Base-by-base conservation (phyloP, 139 green algal genomes). In the Raphidocelis subcapitata region DNA sequence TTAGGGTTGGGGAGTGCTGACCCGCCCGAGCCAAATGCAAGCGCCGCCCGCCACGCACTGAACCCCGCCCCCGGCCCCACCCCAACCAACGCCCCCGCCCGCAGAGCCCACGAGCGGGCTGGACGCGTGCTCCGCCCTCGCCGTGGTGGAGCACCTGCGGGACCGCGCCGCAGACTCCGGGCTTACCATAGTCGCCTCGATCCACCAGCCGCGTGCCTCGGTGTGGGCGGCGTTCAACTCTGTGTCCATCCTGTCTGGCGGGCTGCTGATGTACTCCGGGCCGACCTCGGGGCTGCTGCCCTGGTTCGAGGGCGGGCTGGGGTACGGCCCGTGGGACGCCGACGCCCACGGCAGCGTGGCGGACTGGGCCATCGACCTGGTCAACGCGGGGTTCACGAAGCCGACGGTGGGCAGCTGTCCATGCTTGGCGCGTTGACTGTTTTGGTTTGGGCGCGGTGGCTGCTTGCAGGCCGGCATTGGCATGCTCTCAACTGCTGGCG, bases 201-300 rank as follows among this genome's bases (percentile, higher is more conserved):
- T 90, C 46, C 85, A 92, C 76, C 83, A 89, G 73, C 83, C 87
- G 8, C 69, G 85, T 14, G 73, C 73, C 12, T 76, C 77, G 5
- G 89, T 91, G 23, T 90, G 82, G 83, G 77, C 80, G 60, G 69
- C 85, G 59, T 82, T 88, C 54, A 79, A 88, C 71, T 74, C 82
- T 69, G 76, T 87, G 37, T 49, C 41, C 8, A 49, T 49, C 41
- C 41, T 49, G 8, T 49, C 41, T 12, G 41, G 41, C 41, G 41
- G 41, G 8, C 41, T 49, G 41, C 41, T 49, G 41, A 8, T 80
- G 16, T 80, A 72, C 35, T 31, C 70, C 5, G 74, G 74, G 26
- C 33, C 41, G 16, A 62, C 46, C 23, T 2, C 15, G 10, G 60
- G 31, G 21, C 31, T 80, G 35, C 49, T 75, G 26, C 46, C 67